Evolutionary conservation across 2,329 filamentous ascomycete genomes (phyloP).

Genomic region (Torrubiella hemipterigena): DNA sequence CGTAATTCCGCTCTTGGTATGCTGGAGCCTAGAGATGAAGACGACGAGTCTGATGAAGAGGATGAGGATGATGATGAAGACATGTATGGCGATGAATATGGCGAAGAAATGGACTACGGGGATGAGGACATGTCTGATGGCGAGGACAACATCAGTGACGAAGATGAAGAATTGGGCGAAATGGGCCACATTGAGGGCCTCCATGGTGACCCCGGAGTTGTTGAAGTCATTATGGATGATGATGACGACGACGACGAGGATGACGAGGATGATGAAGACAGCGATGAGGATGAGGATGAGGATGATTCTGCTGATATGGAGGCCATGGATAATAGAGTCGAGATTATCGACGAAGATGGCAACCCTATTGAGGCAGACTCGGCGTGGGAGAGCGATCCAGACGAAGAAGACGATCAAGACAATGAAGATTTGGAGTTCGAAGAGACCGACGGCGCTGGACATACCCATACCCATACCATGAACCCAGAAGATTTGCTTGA

Average conservation of each 20-base stretch:
- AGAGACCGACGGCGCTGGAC: constrained; percentile 39
- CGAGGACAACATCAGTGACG: constrained; percentile 79
- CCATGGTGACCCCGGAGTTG: constrained; percentile 47
- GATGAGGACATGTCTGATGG: constrained; percentile 75
- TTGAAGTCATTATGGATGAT: constrained; percentile 70
- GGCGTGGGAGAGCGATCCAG: constrained; percentile 48
- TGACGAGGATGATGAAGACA: constrained; percentile 41
- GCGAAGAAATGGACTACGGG: constrained; percentile 83
- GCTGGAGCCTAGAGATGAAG: constrained; percentile 73
- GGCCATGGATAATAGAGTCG: constrained; percentile 38
- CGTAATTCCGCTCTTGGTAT: constrained; percentile 92
- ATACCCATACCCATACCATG: constrained; percentile 30
- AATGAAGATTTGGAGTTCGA: constrained; percentile 46
- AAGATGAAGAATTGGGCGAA: constrained; percentile 70
- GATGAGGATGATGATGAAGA: constrained; percentile 62
- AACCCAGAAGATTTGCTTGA: constrained; percentile 33
- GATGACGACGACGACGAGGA: constrained; percentile 48
- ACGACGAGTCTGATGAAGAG: constrained; percentile 69
- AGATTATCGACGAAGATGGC: constrained; percentile 54
- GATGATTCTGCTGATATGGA: constrained; percentile 33
- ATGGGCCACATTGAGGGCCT: constrained; percentile 79
- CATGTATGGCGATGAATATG: constrained; percentile 87
- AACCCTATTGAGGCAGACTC: constrained; percentile 46
- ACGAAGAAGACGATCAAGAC: constrained; percentile 40
- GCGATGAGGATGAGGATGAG: constrained; percentile 40